Base-by-base conservation (phyloP, 331 rosid genomes). In the Quercus tomentella region DNA sequence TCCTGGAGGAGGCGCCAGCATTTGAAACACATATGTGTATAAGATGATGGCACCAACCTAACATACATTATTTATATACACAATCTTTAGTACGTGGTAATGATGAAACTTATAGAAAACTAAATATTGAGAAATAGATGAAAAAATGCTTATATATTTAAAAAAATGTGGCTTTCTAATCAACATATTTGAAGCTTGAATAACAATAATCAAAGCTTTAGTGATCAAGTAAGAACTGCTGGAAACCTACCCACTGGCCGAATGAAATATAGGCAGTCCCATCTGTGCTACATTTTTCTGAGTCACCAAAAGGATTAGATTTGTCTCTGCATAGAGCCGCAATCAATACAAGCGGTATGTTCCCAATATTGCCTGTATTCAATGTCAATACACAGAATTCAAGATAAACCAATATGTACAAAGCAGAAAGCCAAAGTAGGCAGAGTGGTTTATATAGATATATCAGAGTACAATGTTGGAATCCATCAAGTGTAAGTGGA, bases 21-120 rank as follows among this genome's bases (percentile, higher is more conserved):
- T 96, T 9, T 89, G 21, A 82, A 89, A 96, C 60, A 96, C 99
- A 77, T 93, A 96, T 17, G 99, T 93, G 83, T 96, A 96, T 61
- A 96, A 87, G 83, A 93, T 90, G 86, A 96, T 90, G 66, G 99
- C 99, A 68, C 99, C 99, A 21, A 96, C 99, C 99, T 96, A 86
- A 62, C 71, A 73, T 60, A 68, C 73, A 81, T 21, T 41, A 77
- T 49, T 68, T 54, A 54, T 45, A 28, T 17, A n/a, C 1, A 43
- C 31, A 72, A 55, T 4, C 9, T 78, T 74, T 69, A 72, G 54
- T 63, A 49, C 35, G 21, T 37, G 17, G 26, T 23, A 21, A 65
- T 33, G 51, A 15, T 35, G 1, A 33, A 18, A 67, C 52, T 31
- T 18, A 67, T 20, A 8, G 25, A 67, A 37, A 37, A 58, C 41